Base-by-base conservation (phyloP, 352 stramenopile species). In the Poterioochromonas sp. region DNA sequence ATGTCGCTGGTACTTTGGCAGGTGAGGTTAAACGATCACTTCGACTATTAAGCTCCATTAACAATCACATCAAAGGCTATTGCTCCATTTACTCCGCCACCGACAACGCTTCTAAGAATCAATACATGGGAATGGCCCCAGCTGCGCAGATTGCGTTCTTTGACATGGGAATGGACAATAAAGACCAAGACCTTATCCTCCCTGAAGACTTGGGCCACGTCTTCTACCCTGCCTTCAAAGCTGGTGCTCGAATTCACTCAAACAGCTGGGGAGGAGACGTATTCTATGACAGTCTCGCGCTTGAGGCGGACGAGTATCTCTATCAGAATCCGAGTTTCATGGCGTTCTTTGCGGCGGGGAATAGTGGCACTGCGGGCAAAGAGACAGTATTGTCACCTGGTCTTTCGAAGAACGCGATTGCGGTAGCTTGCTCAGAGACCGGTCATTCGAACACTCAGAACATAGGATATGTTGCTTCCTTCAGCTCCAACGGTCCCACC, bases 111-210 rank as follows among this genome's bases (percentile, higher is more conserved):
- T 15, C 2, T 18, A 58, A 32, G 39, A 74, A 54, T 39, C 11
- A 34, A 3, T 82, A 78, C 43, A 20, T 74, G 1, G 89, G 89
- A 35, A 92, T 92, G 62, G 89, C 89, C 15, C 86, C 86, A 0
- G 89, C 85, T 58, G 87, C 89, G 0, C 84, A 87, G 20, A 89
- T 93, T 64, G 88, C 88, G 0, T 93, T 93, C 68, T 90, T 93
- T 83, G 89, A 93, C 76, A 91, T 93, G 74, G 65, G 65, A 12
- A 35, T 54, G 3, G 26, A 51, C 39, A 22, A 51, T 53, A 0
- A 3, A 18, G 65, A 8, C 15, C 1, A 40, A 54, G 8, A 54
- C 3, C 65, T 74, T 39, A 8, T 54, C 8, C 3, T 54, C 0
- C 65, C 65, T n/a, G 12, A 74, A 11, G 65, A 74, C 40, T 18